Evolutionary conservation across 305 asterid species (phyloP), one percentile per base, ranked within the genome.

Genomic region (Fraxinus velutina): DNA sequence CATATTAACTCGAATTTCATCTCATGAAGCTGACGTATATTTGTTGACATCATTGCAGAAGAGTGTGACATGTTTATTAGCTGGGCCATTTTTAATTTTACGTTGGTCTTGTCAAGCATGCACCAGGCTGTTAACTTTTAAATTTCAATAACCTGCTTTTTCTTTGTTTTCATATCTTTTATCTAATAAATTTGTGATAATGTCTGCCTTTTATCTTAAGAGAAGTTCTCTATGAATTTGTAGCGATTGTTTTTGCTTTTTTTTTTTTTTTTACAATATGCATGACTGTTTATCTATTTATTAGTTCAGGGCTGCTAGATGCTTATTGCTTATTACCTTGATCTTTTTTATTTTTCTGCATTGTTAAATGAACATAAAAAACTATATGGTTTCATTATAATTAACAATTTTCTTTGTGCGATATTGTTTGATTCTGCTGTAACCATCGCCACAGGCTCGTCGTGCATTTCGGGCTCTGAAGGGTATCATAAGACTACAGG

Each of bases 401-500:
- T 29, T 52, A n/a, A 52, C 62, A 52, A 52, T 50, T 15, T 52
- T 52, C 7, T 52, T n/a, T 66, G 36, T 66, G 73, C 0, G 19
- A 4, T 66, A 66, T 66, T 29, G 8, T 27, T 27, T 66, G 19
- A 66, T 66, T 66, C 36, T 12, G 15, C 37, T 27, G 37, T 66
- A 66, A 68, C n/a, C 19, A 29, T 81, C 70, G 60, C 70, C 78
- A 85, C 78, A 92, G 97, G 92, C 90, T 78, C 92, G 92, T 15
- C 83, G 86, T 73, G 91, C 83, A 39, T 89, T 89, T 79, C 81
- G 81, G 52, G 78, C 90, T 24, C 91, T 90, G 62, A 88, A 89
- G 80, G 88, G 90, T 52, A 80, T 84, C 80, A 76, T 87, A 84
- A 84, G 78, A 85, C 87, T 91, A 37, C 95, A 92, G 88, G 92